These are phyloP conservation scores for Teunomyces gatunensis DNA, from an alignment of 805 yeast genomes.

Conservation along the genomic window DNA sequence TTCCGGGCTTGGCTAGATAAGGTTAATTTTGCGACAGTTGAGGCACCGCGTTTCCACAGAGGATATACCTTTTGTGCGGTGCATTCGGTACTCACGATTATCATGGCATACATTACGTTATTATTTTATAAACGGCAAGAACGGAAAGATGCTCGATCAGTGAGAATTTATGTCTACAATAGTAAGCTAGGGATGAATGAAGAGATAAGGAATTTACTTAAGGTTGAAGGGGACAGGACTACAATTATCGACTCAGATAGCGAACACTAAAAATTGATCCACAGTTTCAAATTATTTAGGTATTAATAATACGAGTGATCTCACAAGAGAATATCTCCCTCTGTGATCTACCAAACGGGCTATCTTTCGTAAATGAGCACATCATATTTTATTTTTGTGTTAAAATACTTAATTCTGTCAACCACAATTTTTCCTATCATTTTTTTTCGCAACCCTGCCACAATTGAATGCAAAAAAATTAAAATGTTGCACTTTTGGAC, in stretches of 20 bases:
- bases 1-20: constrained; percentile 20
- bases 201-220: neutral
- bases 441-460: neutral
- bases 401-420: neutral
- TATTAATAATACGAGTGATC: neutral
- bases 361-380: too few species aligned
- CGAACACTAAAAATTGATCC: neutral
- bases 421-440: neutral
- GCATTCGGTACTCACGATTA: constrained; percentile 3
- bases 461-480: constrained; percentile 3
- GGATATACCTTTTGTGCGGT: constrained; percentile 21
- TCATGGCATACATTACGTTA: constrained; percentile 21
- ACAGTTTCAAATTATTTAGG: neutral
- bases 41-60: constrained; percentile 19
- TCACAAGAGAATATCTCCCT: too few species aligned
- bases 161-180: constrained; percentile 20
- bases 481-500: neutral
- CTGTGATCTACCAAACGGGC: too few species aligned
- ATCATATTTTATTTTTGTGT: too few species aligned
- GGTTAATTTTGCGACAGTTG: constrained; percentile 20
- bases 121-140: constrained; percentile 22
- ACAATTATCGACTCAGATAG: neutral
- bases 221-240: neutral
- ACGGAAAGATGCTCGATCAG: constrained; percentile 14
- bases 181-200: neutral